Evolutionary conservation across 164 flowering plant genomes (phyloP), one percentile per base, ranked within the genome.

Genomic region (Cinnamomum micranthum): DNA sequence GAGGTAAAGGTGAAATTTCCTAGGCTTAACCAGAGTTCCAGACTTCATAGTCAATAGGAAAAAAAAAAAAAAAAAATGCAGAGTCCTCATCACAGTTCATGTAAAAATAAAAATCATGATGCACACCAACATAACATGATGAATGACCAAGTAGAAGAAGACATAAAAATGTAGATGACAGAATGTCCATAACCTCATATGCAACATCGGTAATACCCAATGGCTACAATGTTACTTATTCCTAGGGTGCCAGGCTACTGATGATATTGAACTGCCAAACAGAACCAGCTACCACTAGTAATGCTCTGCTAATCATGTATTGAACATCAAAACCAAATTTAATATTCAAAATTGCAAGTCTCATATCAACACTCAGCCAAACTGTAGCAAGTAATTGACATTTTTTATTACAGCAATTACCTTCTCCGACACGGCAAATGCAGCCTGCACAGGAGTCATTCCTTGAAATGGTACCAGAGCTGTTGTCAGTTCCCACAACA

Each of bases 361-460:
- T 3, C 71, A 6, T 14, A 3, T 13, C 17, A 55, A 55, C 41
- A 2, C 27, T 28, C 20, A 50, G 33, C 24, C 6, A 65, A 27
- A 73, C 24, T 23, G 7, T 1, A 68, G 6, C 27, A n/a, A 31
- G 24, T 20, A 12, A 68, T 3, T 1, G 55, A 67, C 1, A 12
- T 50, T 13, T 41, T 9, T 52, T 22, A 9, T 22, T 74, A 25
- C 73, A 64, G 69, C 71, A 69, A 60, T 13, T 77, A 95, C 97
- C 97, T 95, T 95, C 71, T 91, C 91, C 23, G 97, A 86, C 25
- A 95, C 98, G 60, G 98, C 97, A 81, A 87, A 95, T 10, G 98
- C 98, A 73, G 98, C 98, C 81, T 95, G 98, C 51, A 91, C 97
- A 62, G 97, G 98, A 35, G 97, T 95, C 97, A 95, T 95, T 35